phyloP scores from a whole-genome alignment of 164 flowering plant genomes.

The Magnolia sinica region DNA sequence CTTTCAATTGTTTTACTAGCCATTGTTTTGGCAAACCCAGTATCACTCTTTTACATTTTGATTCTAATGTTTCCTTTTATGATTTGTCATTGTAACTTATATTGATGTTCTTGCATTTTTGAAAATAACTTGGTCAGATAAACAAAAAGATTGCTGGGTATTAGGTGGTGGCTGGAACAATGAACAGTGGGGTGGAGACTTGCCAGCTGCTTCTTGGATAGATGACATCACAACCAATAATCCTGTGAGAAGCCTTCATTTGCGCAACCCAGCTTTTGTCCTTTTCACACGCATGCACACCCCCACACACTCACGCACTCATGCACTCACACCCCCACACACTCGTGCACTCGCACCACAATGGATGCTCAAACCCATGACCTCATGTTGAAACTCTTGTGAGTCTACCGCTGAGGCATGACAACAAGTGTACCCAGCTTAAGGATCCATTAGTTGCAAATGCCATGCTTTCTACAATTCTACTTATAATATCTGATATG shows the following conservation, averaged over 20 bases:
- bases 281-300: no score
- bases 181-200: constrained; percentile 88
- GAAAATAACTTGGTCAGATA: constrained; percentile 29
- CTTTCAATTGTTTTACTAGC: neutral
- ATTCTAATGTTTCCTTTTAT: neutral
- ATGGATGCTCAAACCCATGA: no score
- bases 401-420: no score
- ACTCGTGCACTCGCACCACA: no score
- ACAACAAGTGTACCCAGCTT: neutral
- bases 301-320: no score
- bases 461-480: neutral
- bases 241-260: constrained; percentile 54
- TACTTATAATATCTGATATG: constrained; percentile 6
- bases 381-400: no score
- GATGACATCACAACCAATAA: constrained; percentile 75
- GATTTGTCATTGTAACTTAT: neutral
- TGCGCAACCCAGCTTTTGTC: neutral
- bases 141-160: constrained; percentile 64
- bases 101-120: neutral
- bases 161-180: constrained; percentile 99
- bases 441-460: neutral
- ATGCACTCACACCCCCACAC: no score
- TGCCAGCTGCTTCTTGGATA: constrained; percentile 80
- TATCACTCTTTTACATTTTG: neutral
- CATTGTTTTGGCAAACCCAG: neutral